These are phyloP conservation scores for Ceriops decandra DNA, from an alignment of 345 rosid genomes.

Conservation along the genomic window DNA sequence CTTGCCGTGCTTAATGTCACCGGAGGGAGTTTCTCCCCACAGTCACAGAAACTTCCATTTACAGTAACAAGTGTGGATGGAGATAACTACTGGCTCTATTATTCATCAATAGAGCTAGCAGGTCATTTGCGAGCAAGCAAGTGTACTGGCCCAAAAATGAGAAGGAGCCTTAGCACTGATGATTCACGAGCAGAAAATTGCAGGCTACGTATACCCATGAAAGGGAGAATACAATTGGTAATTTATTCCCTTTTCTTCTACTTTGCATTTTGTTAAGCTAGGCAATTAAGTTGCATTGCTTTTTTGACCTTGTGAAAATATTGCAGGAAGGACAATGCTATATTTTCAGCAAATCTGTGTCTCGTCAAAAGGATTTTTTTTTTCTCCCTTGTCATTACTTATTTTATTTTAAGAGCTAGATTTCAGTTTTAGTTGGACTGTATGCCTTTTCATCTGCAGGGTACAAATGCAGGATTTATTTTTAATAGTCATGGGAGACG, in stretches of 20 bases:
- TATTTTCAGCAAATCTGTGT: no score
- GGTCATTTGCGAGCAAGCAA: conserved; percentile 49
- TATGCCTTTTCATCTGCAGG: no score
- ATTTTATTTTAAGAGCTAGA: no score
- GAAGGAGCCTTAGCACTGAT: conserved; percentile 41
- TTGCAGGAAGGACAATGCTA: neutral
- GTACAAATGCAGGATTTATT: no score
- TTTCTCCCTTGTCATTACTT: no score
- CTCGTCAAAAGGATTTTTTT: no score
- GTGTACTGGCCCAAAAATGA: conserved; percentile 50
- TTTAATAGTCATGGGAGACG: no score
- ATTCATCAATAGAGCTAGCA: conserved; percentile 72
- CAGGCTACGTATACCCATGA: conserved; percentile 72
- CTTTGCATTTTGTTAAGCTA: conserved; percentile 3
- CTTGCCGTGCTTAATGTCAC: conserved; percentile 89
- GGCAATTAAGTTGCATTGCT: neutral
- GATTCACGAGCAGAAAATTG: conserved; percentile 60
- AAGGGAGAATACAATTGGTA: conserved; percentile 96
- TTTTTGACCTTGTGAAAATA: neutral
- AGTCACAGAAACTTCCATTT: conserved; percentile 88
- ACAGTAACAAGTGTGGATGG: conserved; percentile 85
- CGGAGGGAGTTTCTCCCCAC: conserved; percentile 84
- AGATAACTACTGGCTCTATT: conserved; percentile 72
- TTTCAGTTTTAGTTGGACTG: neutral
- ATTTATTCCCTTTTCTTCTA: conserved; percentile 11